Evolutionary conservation across 1,284 basidiomycete species (phyloP), one percentile per base, ranked within the genome.

Genomic region (Sanguinoderma infundibulare): DNA sequence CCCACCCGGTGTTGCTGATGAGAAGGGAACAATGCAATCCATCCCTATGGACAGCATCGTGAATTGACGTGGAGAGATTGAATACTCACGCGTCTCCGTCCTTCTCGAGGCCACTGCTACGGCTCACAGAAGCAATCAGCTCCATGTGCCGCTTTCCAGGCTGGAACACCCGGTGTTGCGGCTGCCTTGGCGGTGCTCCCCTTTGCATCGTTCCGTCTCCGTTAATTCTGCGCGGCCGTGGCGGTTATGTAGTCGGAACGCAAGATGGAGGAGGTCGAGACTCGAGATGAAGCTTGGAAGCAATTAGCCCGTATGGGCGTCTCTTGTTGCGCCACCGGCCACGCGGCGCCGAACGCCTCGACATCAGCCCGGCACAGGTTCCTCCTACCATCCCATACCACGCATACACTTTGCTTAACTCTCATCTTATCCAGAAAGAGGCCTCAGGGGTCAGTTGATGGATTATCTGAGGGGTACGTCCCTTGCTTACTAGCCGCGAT

Each of bases 61-160:
- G 9, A 24, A 42, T 42, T 15, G 17, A 40, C 22, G 12, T 10
- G 20, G 14, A 28, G 12, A 28, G 24, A 17, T 17, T 35, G 14
- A 30, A 34, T 8, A 67, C 89, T 81, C 72, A 91, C 90, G 82
- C 81, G 74, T 91, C 86, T 35, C 90, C 89, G 62, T 84, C 87
- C 66, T 83, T 85, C 66, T 87, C 87, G 10, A 91, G 70, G 7
- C 90, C 89, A 65, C 89, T 87, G 67, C 88, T 90, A 47, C 89
- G 80, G 67, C 89, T 91, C 49, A 91, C 82, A 2, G 87, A 89
- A 1, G 89, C 81, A 52, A 91, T 81, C 49, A 82, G 77, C 58
- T 87, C 83, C 85, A 90, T 86, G 44, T 69, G 70, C 47, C 68
- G 51, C 55, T 70, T 69, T 6, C 70, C 71, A 9, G 65, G 62